phyloP scores from a whole-genome alignment of 345 rosid genomes.

The Pseudoturritis turrita region DNA sequence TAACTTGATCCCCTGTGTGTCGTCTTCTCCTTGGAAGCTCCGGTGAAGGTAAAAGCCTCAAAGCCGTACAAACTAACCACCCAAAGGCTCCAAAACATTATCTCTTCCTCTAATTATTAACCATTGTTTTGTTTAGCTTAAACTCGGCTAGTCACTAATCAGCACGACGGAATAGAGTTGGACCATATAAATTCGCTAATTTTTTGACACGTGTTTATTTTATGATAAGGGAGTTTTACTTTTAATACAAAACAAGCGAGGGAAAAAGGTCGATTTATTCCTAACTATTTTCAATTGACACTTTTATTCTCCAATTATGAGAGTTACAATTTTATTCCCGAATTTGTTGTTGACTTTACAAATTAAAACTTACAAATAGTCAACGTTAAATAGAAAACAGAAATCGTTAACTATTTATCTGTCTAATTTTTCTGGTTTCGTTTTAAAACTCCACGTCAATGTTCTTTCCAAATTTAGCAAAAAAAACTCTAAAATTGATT shows the following conservation, averaged over 20 bases:
- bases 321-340: too few species aligned
- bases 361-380: too few species aligned
- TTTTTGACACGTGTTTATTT: background rate
- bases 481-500: too few species aligned
- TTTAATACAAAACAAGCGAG: background rate
- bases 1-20: slow-evolving; percentile 9
- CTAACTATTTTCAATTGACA: too few species aligned
- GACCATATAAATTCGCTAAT: background rate
- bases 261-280: too few species aligned
- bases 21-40: slow-evolving; percentile 30
- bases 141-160: background rate
- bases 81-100: slow-evolving; percentile 17
- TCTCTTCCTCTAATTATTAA: slow-evolving; percentile 20
- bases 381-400: too few species aligned
- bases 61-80: slow-evolving; percentile 2
- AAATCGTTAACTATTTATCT: too few species aligned
- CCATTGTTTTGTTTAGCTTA: background rate
- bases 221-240: slow-evolving; percentile 4
- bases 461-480: too few species aligned
- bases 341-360: too few species aligned
- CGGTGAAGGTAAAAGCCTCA: slow-evolving; percentile 18
- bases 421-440: too few species aligned
- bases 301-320: too few species aligned
- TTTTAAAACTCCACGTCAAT: too few species aligned
- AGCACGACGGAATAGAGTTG: background rate